Conservation (phyloP, 2,329 filamentous ascomycete species). For the Fonsecaea monophora region DNA sequence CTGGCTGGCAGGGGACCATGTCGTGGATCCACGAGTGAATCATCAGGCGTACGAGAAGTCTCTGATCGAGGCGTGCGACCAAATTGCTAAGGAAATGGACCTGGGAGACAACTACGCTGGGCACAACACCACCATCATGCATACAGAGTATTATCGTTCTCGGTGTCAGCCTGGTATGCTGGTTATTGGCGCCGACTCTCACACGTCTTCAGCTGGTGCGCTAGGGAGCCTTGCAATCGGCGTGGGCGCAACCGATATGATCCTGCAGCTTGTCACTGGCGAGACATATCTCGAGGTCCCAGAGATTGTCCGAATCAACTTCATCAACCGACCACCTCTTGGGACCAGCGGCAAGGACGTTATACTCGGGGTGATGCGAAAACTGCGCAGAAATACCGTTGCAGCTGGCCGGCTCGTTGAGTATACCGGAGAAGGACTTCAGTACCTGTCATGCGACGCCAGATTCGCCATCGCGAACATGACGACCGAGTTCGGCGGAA, state of each 20-base stretch:
- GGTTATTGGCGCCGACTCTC: conserved; percentile 55
- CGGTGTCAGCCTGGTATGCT: conserved; percentile 55
- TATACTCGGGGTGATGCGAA: conserved; percentile 54
- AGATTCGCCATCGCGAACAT: conserved; percentile 59
- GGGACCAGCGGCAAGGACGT: conserved; percentile 56
- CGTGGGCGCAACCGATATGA: conserved; percentile 55
- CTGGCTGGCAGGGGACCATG: conserved; percentile 59
- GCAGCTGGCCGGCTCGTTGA: conserved; percentile 55
- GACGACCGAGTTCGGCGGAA: conserved; percentile 44
- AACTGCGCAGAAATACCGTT: conserved; percentile 56
- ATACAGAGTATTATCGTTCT: conserved; percentile 56
- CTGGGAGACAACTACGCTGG: conserved; percentile 21
- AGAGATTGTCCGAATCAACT: conserved; percentile 51
- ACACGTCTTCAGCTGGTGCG: conserved; percentile 55
- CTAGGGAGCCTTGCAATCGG: conserved; percentile 54
- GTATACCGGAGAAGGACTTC: conserved; percentile 52
- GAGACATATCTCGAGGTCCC: conserved; percentile 58
- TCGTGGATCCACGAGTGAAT: conserved; percentile 55
- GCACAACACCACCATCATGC: conserved; percentile 50
- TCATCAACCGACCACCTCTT: conserved; percentile 46
- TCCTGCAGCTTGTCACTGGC: conserved; percentile 55
- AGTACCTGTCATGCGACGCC: conserved; percentile 52
- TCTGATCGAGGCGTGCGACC: conserved; percentile 49
- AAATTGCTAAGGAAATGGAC: conserved; percentile 50
- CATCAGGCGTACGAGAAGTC: conserved; percentile 45